Conservation (phyloP, 164 flowering plant genomes). For the Stephania yunnanensis region DNA sequence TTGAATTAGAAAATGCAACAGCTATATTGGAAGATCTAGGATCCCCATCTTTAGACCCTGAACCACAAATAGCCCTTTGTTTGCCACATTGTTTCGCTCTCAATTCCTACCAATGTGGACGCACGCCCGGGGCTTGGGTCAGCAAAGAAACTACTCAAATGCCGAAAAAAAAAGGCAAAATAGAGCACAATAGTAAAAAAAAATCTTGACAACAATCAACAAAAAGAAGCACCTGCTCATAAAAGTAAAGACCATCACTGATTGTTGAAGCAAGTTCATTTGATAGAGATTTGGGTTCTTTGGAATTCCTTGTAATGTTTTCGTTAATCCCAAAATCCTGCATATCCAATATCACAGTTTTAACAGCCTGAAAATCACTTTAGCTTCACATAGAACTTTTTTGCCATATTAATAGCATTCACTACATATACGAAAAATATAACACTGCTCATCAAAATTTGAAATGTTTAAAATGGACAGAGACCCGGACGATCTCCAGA, state of each 20-base stretch:
- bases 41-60: slow-evolving; percentile 42
- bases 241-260: slow-evolving; percentile 84
- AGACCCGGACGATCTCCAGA: not conserved
- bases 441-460: not conserved
- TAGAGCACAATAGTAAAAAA: not conserved
- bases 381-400: not conserved
- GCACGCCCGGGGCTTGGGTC: not conserved
- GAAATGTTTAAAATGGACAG: not conserved
- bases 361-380: not conserved
- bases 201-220: not conserved
- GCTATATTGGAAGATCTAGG: slow-evolving; percentile 25
- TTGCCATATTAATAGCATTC: not conserved
- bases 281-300: slow-evolving; percentile 49
- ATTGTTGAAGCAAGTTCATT: slow-evolving; percentile 79
- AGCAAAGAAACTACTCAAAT: not conserved
- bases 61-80: slow-evolving; percentile 29
- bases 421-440: not conserved
- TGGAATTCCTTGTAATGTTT: slow-evolving; percentile 29
- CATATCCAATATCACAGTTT: slow-evolving; percentile 12
- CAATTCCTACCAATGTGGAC: slow-evolving; percentile 46
- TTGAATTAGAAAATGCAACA: slow-evolving; percentile 30
- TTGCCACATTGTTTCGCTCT: slow-evolving; percentile 38
- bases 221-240: slow-evolving; percentile 66
- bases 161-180: not conserved
- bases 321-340: slow-evolving; percentile 46